Evolutionary conservation across 2,329 filamentous ascomycete genomes (phyloP).

Genomic region (Ceratocystiopsis sp.): DNA sequence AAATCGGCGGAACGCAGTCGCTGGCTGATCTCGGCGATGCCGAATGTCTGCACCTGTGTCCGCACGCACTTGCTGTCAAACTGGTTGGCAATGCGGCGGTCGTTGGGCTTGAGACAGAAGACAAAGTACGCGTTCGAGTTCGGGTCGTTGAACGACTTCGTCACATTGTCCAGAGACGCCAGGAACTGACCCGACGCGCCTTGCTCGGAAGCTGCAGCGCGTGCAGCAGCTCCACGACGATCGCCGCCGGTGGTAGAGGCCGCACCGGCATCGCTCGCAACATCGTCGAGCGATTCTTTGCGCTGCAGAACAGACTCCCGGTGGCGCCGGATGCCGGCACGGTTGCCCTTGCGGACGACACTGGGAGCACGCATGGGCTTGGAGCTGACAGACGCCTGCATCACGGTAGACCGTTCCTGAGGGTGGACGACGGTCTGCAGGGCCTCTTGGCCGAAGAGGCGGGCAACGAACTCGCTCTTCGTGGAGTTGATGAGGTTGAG

Average conservation of each 20-base stretch:
- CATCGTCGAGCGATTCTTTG: constrained; percentile 27
- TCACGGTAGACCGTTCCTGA: constrained; percentile 73
- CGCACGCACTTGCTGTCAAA: constrained; percentile 98
- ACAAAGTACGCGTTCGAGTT: constrained; percentile 91
- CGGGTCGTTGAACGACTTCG: constrained; percentile 62
- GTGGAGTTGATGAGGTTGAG: constrained; percentile 85
- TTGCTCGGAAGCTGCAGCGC: constrained; percentile 37
- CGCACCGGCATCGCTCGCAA: constrained; percentile 22
- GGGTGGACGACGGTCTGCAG: constrained; percentile 88
- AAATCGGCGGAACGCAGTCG: constrained; percentile 86
- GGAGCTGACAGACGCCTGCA: constrained; percentile 91
- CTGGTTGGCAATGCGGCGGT: constrained; percentile 91
- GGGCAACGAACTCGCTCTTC: constrained; percentile 73
- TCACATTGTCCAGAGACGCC: constrained; percentile 76
- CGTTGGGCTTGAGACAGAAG: constrained; percentile 94
- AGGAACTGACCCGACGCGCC: constrained; percentile 89
- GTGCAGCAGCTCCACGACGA: constrained; percentile 8
- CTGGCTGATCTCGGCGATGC: constrained; percentile 93
- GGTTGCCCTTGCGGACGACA: constrained; percentile 55
- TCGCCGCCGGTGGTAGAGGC: constrained; percentile 18
- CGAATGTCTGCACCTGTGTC: constrained; percentile 84
- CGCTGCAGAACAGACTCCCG: constrained; percentile 17
- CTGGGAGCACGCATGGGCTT: constrained; percentile 87
- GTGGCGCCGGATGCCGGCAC: constrained; percentile 14
- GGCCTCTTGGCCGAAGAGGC: constrained; percentile 91